Conservation (phyloP, 257 asterid species). For the Solanum okadae region DNA sequence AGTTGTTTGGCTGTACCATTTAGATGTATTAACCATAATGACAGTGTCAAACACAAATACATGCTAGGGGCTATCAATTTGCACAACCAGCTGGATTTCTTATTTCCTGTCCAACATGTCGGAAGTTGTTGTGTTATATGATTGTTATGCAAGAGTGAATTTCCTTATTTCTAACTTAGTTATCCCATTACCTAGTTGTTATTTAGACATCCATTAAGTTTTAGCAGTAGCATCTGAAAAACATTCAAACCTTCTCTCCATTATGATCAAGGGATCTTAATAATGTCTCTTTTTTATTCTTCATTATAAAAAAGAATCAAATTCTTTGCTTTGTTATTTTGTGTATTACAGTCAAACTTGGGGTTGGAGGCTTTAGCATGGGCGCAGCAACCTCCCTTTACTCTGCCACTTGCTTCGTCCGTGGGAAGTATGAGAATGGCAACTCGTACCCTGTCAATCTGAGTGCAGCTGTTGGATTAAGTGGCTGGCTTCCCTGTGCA, state of each 20-base stretch:
- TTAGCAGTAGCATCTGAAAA: not conserved
- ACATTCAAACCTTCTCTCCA: not conserved
- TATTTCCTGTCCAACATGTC: not conserved
- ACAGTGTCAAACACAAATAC: not conserved
- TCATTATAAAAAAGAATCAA: not conserved
- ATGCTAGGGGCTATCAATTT: not conserved
- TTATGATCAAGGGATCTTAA: not conserved
- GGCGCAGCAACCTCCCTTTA: constrained; percentile 81
- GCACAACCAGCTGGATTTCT: not conserved
- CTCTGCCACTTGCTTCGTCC: constrained; percentile 63
- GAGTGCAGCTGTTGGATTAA: constrained; percentile 73
- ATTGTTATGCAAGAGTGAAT: not conserved
- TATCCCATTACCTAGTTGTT: not conserved
- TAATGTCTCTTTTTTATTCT: not conserved
- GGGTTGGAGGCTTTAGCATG: constrained; percentile 93
- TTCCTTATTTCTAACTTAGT: not conserved
- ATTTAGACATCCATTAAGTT: not conserved
- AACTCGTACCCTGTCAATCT: constrained; percentile 49
- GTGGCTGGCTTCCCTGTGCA: constrained; percentile 96
- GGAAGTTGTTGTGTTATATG: not conserved
- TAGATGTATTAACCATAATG: not conserved
- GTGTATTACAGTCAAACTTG: constrained; percentile 58
- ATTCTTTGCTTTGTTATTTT: constrained; percentile 1
- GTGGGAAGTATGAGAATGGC: constrained; percentile 61
- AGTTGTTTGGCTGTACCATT: not conserved